Base-by-base conservation (phyloP, 768 basidiomycete species). In the Tephrocybe sp. region DNA sequence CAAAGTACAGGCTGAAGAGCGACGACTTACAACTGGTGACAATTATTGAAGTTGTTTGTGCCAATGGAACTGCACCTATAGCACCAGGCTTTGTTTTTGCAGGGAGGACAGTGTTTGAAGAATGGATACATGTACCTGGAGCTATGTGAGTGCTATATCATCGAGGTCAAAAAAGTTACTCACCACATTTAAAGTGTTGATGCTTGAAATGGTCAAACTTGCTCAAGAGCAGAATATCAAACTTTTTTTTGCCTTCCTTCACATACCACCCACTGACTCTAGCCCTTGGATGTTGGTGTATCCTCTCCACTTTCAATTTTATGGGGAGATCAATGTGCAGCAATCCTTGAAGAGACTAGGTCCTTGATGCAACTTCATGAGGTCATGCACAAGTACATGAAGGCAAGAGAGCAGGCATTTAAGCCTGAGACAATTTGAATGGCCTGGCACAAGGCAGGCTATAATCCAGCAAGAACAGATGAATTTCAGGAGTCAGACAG, bases 1-100 rank as follows among this genome's bases (percentile, higher is more conserved):
- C 58, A 3, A 32, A 48, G 2, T 69, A 70, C 50, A 42, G 60
- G 7, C 50, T 62, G 3, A 30, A 51, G 8, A 68, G 65, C 51
- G 69, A 60, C 15, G 70, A 73, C 33, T 64, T 73, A 0, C 66
- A 78, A 51, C 68, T 76, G n/a, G n/a, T n/a, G n/a, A n/a, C 73
- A 0, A 57, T 78, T 20, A 62, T 78, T 43, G 72, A 76, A 48
- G 68, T 66, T 58, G 55, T 73, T 7, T 68, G 63, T 37, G 71
- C 73, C 5, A 71, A 72, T 62, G 75, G 74, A 0, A 58, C 45
- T 3, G 50, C 48, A 8, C 37, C 73, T 11, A 45, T 45, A 49
- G 17, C 34, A 8, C 72, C 70, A 3, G 59, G 62, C 0, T 71
- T 76, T 56, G 63, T 77, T 7, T 73, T 75, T 53, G 53, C n/a